Conservation (phyloP, 2,329 filamentous ascomycete species). For the Elsinoe necatrix region DNA sequence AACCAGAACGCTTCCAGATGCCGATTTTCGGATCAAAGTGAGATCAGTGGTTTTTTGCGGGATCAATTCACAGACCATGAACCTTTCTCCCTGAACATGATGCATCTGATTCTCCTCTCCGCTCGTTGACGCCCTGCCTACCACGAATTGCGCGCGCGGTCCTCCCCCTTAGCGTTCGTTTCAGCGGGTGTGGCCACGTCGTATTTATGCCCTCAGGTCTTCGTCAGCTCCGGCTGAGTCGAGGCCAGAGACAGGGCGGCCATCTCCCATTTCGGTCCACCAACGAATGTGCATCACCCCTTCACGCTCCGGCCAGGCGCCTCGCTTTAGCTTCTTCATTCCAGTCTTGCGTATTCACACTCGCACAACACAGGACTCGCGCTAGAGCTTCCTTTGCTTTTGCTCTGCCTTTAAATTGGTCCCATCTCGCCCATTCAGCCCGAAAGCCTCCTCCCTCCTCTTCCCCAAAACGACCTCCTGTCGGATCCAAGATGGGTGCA, state of each 20-base stretch:
- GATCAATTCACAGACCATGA: background rate
- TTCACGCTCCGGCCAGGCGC: conserved; percentile 7
- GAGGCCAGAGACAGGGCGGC: conserved; percentile 2
- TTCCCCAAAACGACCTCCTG: background rate
- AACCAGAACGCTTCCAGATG: background rate
- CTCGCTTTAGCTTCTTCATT: conserved; percentile 9
- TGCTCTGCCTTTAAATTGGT: conserved; percentile 25
- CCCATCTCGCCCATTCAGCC: conserved; percentile 25
- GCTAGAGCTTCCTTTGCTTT: background rate
- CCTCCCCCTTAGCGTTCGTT: conserved; percentile 11
- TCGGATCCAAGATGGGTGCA: conserved; percentile 20
- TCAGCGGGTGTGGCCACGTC: conserved; percentile 10
- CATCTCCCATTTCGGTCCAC: conserved; percentile 4
- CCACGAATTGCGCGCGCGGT: background rate
- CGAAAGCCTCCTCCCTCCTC: conserved; percentile 16
- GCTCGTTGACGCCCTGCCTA: background rate
- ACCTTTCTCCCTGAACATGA: conserved; percentile 1
- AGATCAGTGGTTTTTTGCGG: background rate
- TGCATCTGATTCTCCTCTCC: background rate
- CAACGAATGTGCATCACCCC: conserved; percentile 12
- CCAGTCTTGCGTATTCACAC: conserved; percentile 11
- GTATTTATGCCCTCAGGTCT: conserved; percentile 2
- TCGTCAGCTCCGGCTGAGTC: conserved; percentile 13
- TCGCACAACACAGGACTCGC: background rate
- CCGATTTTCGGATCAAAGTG: conserved; percentile 13